phyloP scores from a whole-genome alignment of 352 stramenopile species.

The Phytophthora sojae region DNA sequence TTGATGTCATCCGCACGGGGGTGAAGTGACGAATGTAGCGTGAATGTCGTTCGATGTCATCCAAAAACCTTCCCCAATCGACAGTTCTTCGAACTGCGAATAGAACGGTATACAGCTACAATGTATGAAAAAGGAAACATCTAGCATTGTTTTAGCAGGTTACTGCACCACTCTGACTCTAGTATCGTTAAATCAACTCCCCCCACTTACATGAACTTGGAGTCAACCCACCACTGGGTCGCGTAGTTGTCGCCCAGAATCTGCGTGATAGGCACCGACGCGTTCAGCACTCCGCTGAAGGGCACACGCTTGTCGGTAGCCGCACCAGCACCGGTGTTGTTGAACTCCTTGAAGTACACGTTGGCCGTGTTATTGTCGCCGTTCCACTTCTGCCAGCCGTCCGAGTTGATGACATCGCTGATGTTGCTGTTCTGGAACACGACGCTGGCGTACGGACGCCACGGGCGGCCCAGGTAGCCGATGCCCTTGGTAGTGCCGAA shows the following conservation, averaged over 20 bases:
- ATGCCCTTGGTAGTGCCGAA: background rate
- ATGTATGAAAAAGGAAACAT: background rate
- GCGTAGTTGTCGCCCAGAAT: constrained; percentile 1
- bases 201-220: background rate
- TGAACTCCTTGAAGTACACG: constrained; percentile 4
- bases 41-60: too few relatives aligned
- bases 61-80: too few relatives aligned
- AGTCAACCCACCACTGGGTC: constrained; percentile 2
- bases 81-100: too few relatives aligned
- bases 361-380: constrained; percentile 1
- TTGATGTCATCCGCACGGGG: too few relatives aligned
- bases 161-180: background rate
- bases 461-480: constrained; percentile 3
- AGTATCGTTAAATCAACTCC: background rate
- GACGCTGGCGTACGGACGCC: constrained; percentile 4
- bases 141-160: background rate
- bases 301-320: constrained; percentile 1
- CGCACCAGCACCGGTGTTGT: background rate
- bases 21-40: too few relatives aligned
- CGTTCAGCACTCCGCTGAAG: constrained; percentile 2
- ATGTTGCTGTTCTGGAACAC: constrained; percentile 2
- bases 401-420: background rate
- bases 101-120: too few relatives aligned
- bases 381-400: constrained; percentile 2
- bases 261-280: background rate